Evolutionary conservation across 23 red algal species (phyloP).

Genomic region (Gracilariopsis chorda): DNA sequence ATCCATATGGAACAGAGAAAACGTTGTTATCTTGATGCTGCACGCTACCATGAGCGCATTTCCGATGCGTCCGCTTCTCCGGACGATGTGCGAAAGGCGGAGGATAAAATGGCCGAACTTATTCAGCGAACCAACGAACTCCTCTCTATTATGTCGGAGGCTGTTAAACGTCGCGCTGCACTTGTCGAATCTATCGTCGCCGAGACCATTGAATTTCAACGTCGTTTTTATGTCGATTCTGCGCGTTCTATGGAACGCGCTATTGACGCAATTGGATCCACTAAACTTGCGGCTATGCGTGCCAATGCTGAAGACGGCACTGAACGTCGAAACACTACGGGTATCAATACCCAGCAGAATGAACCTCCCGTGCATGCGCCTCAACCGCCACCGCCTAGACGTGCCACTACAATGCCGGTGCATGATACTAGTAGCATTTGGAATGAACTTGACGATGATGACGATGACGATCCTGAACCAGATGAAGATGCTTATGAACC

Average conservation of each 20-base stretch:
- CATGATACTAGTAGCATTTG: neutral
- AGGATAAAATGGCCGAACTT: constrained; percentile 64
- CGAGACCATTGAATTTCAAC: constrained; percentile 76
- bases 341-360: neutral
- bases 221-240: constrained; percentile 73
- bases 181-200: constrained; percentile 47
- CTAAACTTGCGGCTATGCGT: constrained; percentile 38
- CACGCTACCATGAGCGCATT: constrained; percentile 56
- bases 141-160: constrained; percentile 21
- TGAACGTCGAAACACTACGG: neutral
- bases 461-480: neutral
- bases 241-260: constrained; percentile 63
- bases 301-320: constrained; percentile 13
- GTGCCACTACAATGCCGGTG: neutral
- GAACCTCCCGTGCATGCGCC: neutral
- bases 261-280: constrained; percentile 48
- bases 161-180: constrained; percentile 33
- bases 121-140: constrained; percentile 34
- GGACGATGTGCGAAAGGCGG: constrained; percentile 57
- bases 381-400: neutral
- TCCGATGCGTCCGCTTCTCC: neutral
- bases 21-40: constrained; percentile 46
- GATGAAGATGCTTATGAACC: constrained; percentile 17
- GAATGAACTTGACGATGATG: constrained; percentile 34
- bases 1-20: constrained; percentile 50